These are phyloP conservation scores for Ceratobasidium sp. DNA, from an alignment of 1,284 basidiomycete genomes.

Conservation along the genomic window DNA sequence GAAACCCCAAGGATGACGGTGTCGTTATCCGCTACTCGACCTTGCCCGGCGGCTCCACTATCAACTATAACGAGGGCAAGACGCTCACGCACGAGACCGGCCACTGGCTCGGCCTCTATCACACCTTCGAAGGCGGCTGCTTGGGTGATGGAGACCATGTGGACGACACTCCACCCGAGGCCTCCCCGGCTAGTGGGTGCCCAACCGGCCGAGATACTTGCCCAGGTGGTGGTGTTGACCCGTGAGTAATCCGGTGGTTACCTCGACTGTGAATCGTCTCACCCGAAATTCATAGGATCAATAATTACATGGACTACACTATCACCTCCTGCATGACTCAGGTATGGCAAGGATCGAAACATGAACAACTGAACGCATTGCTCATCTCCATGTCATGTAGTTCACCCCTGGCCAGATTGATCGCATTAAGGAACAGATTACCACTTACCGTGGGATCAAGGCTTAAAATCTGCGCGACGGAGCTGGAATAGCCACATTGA, in stretches of 20 bases:
- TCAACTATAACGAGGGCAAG: conserved; percentile 52
- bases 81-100: conserved; percentile 52
- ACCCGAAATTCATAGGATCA: background rate
- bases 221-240: conserved; percentile 28
- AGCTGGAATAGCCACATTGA: no score
- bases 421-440: conserved; percentile 58
- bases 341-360: background rate
- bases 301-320: conserved; percentile 32
- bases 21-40: conserved; percentile 49
- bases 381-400: conserved; percentile 45
- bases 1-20: conserved; percentile 49
- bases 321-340: conserved; percentile 49
- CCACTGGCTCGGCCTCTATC: conserved; percentile 52
- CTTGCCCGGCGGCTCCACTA: conserved; percentile 49
- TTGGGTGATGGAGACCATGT: conserved; percentile 50
- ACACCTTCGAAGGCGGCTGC: conserved; percentile 51
- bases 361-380: no score
- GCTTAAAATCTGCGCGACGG: conserved; percentile 43
- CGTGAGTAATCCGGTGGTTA: conserved; percentile 10
- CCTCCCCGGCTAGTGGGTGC: conserved; percentile 39
- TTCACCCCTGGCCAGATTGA: conserved; percentile 62
- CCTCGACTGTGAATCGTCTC: background rate
- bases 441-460: conserved; percentile 60
- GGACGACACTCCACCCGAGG: conserved; percentile 50
- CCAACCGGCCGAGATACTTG: conserved; percentile 44